Evolutionary conservation across 1,139 yeast genomes (phyloP).

Genomic region (Lodderomyces theae): DNA sequence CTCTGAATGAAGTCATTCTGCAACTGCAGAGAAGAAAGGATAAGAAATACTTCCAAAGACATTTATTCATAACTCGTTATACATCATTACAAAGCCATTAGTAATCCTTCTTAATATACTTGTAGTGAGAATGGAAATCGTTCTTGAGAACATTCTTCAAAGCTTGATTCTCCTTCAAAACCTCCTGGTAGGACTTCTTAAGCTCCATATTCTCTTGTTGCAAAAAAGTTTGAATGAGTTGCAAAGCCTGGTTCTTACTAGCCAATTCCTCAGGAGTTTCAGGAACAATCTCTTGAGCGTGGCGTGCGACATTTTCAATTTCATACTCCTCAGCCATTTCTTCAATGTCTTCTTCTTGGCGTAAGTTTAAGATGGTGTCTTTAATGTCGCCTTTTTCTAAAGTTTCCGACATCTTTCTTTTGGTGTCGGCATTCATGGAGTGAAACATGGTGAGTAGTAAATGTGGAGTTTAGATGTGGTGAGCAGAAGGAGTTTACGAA

Average conservation of each 20-base stretch:
- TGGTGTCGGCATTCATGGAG: slow-evolving; percentile 14
- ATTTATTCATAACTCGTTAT: neutral
- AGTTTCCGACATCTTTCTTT: slow-evolving; percentile 14
- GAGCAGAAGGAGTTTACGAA: no score
- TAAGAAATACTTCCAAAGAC: no score
- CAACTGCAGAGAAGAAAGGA: no score
- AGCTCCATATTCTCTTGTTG: slow-evolving; percentile 14
- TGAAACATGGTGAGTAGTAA: neutral
- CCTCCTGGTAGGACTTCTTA: slow-evolving; percentile 11
- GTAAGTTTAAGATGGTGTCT: slow-evolving; percentile 13
- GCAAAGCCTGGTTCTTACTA: slow-evolving; percentile 13
- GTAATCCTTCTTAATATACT: slow-evolving; percentile 9
- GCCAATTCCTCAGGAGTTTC: slow-evolving; percentile 12
- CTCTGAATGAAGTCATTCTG: no score
- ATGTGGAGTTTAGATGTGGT: no score
- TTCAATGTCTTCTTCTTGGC: slow-evolving; percentile 12
- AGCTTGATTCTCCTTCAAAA: slow-evolving; percentile 13
- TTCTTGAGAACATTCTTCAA: slow-evolving; percentile 13
- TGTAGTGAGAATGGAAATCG: slow-evolving; percentile 14
- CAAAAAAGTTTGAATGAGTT: slow-evolving; percentile 14
- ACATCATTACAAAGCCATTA: neutral
- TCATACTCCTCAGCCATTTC: slow-evolving; percentile 10
- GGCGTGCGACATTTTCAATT: slow-evolving; percentile 7
- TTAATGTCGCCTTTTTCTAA: slow-evolving; percentile 12
- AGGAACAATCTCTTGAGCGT: slow-evolving; percentile 4